Percentiles rank a stretch among this genome's conserved stretches.
phyloP scores from a whole-genome alignment of 371 early-diverging fungal species.

The Rhizopus microsporus region DNA sequence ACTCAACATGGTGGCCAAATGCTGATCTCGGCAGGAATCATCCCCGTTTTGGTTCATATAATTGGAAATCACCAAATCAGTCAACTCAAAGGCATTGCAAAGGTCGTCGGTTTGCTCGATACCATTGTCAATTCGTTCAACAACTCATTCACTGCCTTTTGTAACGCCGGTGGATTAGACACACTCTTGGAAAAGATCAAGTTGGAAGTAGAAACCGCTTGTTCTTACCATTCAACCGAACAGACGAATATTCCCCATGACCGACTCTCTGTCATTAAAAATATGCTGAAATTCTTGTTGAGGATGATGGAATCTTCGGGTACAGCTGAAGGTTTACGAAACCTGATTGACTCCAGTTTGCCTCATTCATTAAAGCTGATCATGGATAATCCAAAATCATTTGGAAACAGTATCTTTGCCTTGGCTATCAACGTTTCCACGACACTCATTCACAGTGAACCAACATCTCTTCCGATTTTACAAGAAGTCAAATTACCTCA shows the following conservation, averaged over 20 bases:
- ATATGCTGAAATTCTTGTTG: constrained; percentile 87
- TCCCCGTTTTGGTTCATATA: constrained; percentile 72
- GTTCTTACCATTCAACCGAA: constrained; percentile 4
- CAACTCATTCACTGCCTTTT: constrained; percentile 79
- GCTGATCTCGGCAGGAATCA: constrained; percentile 89
- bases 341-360: constrained; percentile 89
- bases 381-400: constrained; percentile 70
- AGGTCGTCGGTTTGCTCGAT: constrained; percentile 78
- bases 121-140: constrained; percentile 76
- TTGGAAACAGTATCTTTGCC: constrained; percentile 76
- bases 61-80: constrained; percentile 51
- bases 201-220: constrained; percentile 18
- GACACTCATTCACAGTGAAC: constrained; percentile 96
- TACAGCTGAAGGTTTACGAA: constrained; percentile 87
- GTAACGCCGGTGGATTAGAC: constrained; percentile 81
- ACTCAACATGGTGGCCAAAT: constrained; percentile 86
- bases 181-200: constrained; percentile 76
- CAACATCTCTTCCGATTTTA: constrained; percentile 87
- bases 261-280: constrained; percentile 70
- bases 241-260: constrained; percentile 42
- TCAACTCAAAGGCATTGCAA: constrained; percentile 69
- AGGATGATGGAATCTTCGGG: constrained; percentile 94
- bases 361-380: constrained; percentile 75
- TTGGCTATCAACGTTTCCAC: constrained; percentile 90
- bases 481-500: constrained; percentile 91